phyloP scores from a whole-genome alignment of 768 basidiomycete genomes.

The Hygrophorus pudorinus region DNA sequence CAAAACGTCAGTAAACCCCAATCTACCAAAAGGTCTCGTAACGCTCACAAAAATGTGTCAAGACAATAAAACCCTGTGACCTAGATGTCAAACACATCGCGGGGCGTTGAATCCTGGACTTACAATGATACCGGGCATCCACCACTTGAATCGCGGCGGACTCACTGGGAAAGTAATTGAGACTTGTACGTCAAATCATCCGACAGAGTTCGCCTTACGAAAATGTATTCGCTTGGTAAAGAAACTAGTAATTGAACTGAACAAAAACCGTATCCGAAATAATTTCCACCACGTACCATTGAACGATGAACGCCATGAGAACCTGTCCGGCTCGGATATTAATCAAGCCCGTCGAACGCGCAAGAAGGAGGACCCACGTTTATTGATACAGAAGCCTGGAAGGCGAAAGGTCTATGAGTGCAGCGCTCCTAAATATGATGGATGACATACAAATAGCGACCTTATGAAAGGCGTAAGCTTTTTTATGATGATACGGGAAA shows the following conservation, averaged over 20 bases:
- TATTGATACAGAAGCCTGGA: too few relatives aligned
- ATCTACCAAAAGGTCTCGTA: too few relatives aligned
- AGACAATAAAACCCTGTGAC: too few relatives aligned
- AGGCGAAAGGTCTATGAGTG: too few relatives aligned
- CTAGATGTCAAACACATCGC: too few relatives aligned
- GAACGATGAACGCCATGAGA: slow-evolving; percentile 30
- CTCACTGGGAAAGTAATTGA: slow-evolving; percentile 21
- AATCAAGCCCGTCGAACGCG: slow-evolving; percentile 23
- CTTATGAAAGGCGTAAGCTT: background rate
- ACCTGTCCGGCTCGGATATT: slow-evolving; percentile 18
- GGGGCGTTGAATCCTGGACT: background rate
- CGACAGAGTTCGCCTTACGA: slow-evolving; percentile 18
- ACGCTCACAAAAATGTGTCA: too few relatives aligned
- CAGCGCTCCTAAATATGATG: too few relatives aligned
- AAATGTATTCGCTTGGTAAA: slow-evolving; percentile 30
- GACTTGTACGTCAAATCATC: background rate
- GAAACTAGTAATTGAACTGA: slow-evolving; percentile 18
- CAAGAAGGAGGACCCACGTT: slow-evolving; percentile 14
- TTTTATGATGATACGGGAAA: slow-evolving; percentile 13
- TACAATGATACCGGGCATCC: slow-evolving; percentile 26
- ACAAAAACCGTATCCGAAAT: background rate
- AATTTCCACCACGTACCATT: slow-evolving; percentile 21
- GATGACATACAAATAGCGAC: too few relatives aligned
- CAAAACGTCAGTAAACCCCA: too few relatives aligned
- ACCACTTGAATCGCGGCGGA: slow-evolving; percentile 22